phyloP scores from a whole-genome alignment of 164 flowering plant species.

The Magnolia officinalis region DNA sequence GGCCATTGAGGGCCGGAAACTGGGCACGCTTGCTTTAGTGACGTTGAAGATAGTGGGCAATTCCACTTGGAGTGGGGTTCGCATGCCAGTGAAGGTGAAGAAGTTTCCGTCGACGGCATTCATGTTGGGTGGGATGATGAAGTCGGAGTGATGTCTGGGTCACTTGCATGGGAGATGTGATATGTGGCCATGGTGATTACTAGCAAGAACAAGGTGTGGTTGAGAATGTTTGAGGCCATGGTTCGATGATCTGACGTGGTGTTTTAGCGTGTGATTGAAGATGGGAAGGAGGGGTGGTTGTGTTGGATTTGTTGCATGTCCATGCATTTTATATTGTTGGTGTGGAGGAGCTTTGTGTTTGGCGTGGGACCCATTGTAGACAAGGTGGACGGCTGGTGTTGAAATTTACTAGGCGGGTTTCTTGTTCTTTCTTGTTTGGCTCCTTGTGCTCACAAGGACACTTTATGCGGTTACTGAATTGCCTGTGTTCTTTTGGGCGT shows the following conservation, averaged over 20 bases:
- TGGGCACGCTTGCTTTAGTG: constrained; percentile 27
- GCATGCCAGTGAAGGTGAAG: constrained; percentile 32
- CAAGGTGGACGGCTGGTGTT: neutral
- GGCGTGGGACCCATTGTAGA: neutral
- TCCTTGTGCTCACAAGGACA: neutral
- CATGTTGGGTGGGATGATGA: constrained; percentile 12
- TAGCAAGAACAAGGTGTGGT: constrained; percentile 11
- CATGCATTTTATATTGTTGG: neutral
- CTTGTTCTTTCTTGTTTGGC: neutral
- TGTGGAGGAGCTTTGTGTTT: neutral
- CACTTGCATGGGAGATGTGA: constrained; percentile 12
- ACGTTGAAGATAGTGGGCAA: constrained; percentile 18
- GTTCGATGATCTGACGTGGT: neutral
- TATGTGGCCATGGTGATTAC: constrained; percentile 1
- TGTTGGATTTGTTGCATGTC: neutral
- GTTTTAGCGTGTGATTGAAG: neutral
- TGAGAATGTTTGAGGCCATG: constrained; percentile 6
- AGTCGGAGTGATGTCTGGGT: constrained; percentile 26
- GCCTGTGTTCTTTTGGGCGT: neutral
- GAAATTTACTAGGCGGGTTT: neutral
- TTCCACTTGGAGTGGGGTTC: neutral
- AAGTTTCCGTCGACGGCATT: constrained; percentile 16
- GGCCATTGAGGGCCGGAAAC: constrained; percentile 31
- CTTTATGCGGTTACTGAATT: neutral
- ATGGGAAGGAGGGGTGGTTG: neutral